Evolutionary conservation across 257 asterid species (phyloP), one percentile per base, ranked within the genome.

Genomic region (Ilex aquifolium): DNA sequence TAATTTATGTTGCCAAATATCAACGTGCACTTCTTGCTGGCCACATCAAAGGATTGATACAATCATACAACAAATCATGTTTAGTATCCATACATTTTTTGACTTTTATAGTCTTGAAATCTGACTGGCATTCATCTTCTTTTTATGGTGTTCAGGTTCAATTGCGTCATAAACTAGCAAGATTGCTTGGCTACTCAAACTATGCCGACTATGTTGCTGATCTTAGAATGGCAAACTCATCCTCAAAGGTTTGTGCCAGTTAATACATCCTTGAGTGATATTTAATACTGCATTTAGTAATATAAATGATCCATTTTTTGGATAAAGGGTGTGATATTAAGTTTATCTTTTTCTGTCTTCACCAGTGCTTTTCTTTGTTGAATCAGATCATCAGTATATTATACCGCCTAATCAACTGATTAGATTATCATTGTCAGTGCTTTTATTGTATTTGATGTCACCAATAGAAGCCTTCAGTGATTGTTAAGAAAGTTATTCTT

Each of bases 181-280:
- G 97, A 74, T 79, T 92, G 81, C 99, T 92, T 73, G 99, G 97
- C 65, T 90, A 82, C 76, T 60, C 68, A 39, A 89, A 79, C 71
- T 92, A 79, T 82, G 97, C 97, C 27, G 95, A 87, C 44, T 89
- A 87, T 80, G 87, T 91, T 65, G 72, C 72, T 30, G 75, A 77
- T 67, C 70, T 14, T 59, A 82, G 99, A 70, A 92, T 92, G 99
- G 94, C 91, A 66, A 79, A 74, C 59, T 83, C 97, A 46, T 84
- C 95, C 5, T 40, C 85, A 7, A 92, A 92, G 97, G 99, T 92
- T 63, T 65, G 80, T 67, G 68, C 63, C 64, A 56, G 54, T 66
- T 65, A 50, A 67, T 59, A 31, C 56, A 65, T 63, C 29, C 12
- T 54, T 66, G 44, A 56, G 50, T 69, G 66, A 44, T 48, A 53